Conservation (phyloP, 2,329 filamentous ascomycete genomes). For the Trichoderma simmonsii region DNA sequence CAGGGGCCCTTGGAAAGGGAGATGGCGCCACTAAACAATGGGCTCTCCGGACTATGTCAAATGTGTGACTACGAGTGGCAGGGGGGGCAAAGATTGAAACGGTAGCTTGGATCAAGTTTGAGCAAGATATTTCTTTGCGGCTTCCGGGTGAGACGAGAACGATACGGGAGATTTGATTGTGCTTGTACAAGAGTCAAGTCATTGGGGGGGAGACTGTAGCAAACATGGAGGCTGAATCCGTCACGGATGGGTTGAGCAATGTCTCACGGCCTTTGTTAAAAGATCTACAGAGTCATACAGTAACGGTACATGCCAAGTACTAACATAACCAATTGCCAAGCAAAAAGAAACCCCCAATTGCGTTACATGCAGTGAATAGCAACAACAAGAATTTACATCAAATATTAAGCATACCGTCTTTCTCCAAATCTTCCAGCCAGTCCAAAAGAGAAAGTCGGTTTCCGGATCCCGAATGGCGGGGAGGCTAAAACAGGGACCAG, state of each 20-base stretch:
- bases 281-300: neutral
- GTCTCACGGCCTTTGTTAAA: neutral
- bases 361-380: too few relatives aligned
- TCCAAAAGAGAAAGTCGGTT: neutral
- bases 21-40: neutral
- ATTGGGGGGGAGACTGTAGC: neutral
- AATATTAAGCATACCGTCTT: neutral
- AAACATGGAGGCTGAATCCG: neutral
- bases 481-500: slow-evolving; percentile 3
- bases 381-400: too few relatives aligned
- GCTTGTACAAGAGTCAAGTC: neutral
- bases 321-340: neutral
- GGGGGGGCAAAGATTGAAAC: slow-evolving; percentile 10
- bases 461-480: slow-evolving; percentile 4
- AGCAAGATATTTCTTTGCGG: slow-evolving; percentile 4
- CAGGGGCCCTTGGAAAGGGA: neutral
- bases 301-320: neutral
- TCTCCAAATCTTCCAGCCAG: neutral
- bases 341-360: too few relatives aligned
- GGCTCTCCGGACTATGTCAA: neutral
- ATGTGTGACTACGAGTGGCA: neutral
- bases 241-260: neutral
- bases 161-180: neutral
- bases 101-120: neutral
- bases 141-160: too few relatives aligned